These are phyloP conservation scores for Epichloe sp. DNA, from an alignment of 2,329 filamentous ascomycete species.

Conservation along the genomic window DNA sequence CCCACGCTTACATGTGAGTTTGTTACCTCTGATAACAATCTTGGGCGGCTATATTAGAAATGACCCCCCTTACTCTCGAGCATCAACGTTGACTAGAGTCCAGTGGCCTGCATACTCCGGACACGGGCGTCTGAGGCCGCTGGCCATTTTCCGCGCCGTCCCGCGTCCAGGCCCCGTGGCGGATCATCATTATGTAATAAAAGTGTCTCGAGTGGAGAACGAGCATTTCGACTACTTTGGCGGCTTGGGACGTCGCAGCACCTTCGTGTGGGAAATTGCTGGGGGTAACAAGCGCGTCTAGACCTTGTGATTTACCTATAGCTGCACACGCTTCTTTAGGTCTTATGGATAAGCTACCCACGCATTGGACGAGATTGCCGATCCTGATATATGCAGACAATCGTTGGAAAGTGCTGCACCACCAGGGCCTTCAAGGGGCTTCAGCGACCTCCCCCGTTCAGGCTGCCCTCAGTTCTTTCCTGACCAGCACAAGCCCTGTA, in stretches of 20 bases:
- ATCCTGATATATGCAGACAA: background rate
- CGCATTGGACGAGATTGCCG: background rate
- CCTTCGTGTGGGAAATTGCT: no score
- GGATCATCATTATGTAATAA: no score
- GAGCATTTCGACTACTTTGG: background rate
- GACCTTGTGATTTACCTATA: background rate
- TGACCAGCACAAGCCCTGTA: no score
- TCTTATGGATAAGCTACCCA: background rate
- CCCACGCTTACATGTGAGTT: background rate
- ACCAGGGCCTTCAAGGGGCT: background rate
- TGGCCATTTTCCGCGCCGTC: slow-evolving; percentile 2
- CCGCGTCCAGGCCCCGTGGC: background rate
- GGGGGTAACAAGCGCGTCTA: no score
- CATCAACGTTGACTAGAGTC: background rate
- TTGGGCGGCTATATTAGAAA: no score
- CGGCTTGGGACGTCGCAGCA: no score
- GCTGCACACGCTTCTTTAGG: background rate
- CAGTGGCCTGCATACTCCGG: no score
- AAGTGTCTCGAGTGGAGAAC: background rate
- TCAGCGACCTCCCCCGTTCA: no score
- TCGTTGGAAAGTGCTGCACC: background rate
- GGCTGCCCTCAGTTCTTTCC: no score
- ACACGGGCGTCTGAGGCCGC: background rate
- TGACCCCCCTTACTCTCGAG: no score
- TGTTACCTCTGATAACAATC: background rate